A percentile compares a stretch with the other conserved stretches of the same genome.
Conservation (phyloP, 2,329 filamentous ascomycete genomes). For the Stagonosporopsis rhizophila region DNA sequence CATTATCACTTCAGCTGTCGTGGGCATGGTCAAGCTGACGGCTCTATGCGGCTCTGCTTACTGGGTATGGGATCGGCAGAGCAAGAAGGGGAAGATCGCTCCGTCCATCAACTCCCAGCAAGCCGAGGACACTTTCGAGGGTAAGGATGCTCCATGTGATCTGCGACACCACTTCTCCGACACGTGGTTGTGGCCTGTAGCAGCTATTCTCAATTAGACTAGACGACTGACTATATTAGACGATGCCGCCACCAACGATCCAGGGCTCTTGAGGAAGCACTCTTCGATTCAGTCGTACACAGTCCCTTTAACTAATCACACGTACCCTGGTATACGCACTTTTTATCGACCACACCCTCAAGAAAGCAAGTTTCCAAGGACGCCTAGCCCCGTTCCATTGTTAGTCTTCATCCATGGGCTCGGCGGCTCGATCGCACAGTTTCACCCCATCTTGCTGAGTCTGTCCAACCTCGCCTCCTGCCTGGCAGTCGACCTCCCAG, state of each 20-base stretch:
- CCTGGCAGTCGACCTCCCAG: conserved; percentile 87
- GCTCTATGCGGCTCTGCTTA: conserved; percentile 48
- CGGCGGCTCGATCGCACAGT: conserved; percentile 91
- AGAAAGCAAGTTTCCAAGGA: conserved; percentile 76
- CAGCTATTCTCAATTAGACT: conserved; percentile 9
- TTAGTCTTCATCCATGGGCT: conserved; percentile 92
- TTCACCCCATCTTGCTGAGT: conserved; percentile 79
- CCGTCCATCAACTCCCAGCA: conserved; percentile 28
- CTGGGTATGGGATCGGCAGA: conserved; percentile 41
- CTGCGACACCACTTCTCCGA: conserved; percentile 11
- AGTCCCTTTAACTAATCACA: conserved; percentile 67
- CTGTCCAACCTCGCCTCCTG: conserved; percentile 84
- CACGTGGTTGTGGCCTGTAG: conserved; percentile 13
- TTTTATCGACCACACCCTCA: conserved; percentile 86
- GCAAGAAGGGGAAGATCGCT: conserved; percentile 24
- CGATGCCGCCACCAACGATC: conserved; percentile 68
- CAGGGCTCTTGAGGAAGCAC: conserved; percentile 79
- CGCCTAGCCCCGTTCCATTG: conserved; percentile 77
- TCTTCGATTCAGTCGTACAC: conserved; percentile 74
- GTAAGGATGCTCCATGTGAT: conserved; percentile 32
- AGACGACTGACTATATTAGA: conserved; percentile 22
- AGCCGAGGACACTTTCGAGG: conserved; percentile 30
- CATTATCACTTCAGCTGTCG: conserved; percentile 31
- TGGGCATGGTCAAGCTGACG: conserved; percentile 50
- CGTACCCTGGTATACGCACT: conserved; percentile 78